Percentiles rank a stretch among this genome's conserved stretches.
phyloP scores from a whole-genome alignment of 805 yeast genomes.

The Saccharomycopsis sp. region DNA sequence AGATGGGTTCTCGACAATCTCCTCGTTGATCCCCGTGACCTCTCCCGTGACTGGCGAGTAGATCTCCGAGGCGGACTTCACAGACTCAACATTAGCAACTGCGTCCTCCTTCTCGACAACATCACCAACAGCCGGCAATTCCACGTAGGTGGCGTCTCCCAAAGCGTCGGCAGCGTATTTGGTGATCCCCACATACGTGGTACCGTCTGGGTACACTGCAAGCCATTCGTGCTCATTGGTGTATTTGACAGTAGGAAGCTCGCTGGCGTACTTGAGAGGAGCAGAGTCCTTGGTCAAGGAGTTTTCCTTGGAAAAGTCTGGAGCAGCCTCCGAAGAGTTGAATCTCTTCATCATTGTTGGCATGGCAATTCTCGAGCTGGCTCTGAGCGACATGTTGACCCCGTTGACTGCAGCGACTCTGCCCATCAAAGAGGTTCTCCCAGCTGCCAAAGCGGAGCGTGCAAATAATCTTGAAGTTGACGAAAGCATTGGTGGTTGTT shows the following conservation, averaged over 20 bases:
- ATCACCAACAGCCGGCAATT: constrained; percentile 71
- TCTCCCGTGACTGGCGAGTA: constrained; percentile 82
- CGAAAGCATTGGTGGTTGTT: background rate
- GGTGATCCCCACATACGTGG: constrained; percentile 85
- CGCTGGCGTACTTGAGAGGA: constrained; percentile 17
- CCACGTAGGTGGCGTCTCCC: constrained; percentile 94
- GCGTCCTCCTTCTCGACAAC: constrained; percentile 66
- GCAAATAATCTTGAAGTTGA: background rate
- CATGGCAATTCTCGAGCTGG: background rate
- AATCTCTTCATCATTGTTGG: constrained; percentile 12
- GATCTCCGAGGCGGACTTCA: constrained; percentile 89
- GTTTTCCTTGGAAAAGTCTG: constrained; percentile 7
- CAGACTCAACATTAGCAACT: constrained; percentile 90
- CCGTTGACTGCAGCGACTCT: background rate
- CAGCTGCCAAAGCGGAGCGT: background rate
- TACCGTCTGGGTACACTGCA: constrained; percentile 74
- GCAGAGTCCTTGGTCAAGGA: constrained; percentile 10
- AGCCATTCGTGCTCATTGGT: constrained; percentile 95
- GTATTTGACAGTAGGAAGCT: constrained; percentile 44
- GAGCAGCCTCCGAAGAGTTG: constrained; percentile 10
- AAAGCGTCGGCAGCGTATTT: constrained; percentile 92
- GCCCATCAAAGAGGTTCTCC: background rate
- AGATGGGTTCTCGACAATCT: constrained; percentile 63
- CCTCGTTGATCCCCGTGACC: constrained; percentile 62
- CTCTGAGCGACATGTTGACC: too few species aligned